These are phyloP conservation scores for Sugiyamaella xylanicola DNA, from an alignment of 1,139 yeast genomes.

Conservation along the genomic window DNA sequence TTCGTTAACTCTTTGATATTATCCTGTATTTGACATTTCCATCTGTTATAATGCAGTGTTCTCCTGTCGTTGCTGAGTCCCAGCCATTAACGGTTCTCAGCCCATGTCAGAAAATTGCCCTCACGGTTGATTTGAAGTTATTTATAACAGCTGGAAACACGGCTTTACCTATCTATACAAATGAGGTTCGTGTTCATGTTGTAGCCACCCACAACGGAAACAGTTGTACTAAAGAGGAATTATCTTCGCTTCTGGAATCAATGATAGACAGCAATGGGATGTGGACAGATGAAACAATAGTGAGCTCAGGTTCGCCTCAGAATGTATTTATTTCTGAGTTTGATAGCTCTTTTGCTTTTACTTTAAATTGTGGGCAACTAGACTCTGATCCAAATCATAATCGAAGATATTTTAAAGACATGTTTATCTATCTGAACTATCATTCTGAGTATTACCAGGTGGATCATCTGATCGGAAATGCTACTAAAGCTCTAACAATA, in stretches of 20 bases:
- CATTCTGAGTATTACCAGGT: not conserved
- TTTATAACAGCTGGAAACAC: constrained; percentile 9
- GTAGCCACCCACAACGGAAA: constrained; percentile 2
- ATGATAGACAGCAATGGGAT: not conserved
- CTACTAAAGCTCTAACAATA: not conserved
- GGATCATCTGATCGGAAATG: not conserved
- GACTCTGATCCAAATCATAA: constrained; percentile 8
- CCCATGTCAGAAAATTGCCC: constrained; percentile 2
- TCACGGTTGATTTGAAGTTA: constrained; percentile 1
- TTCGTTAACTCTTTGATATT: too few relatives aligned
- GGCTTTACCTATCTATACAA: not conserved
- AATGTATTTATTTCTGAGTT: not conserved
- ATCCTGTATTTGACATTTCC: not conserved
- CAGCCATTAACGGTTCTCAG: constrained; percentile 4
- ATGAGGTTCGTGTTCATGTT: constrained; percentile 4
- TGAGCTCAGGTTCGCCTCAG: constrained; percentile 1
- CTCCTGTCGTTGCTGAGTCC: constrained; percentile 6
- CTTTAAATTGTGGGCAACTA: constrained; percentile 8
- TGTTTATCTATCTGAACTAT: constrained; percentile 5
- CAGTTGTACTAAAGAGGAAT: constrained; percentile 3
- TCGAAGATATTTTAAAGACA: constrained; percentile 13
- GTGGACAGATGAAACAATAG: constrained; percentile 5
- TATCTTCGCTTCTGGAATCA: constrained; percentile 5
- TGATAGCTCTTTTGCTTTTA: constrained; percentile 11
- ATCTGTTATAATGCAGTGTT: not conserved